These are phyloP conservation scores for Melaleuca quinquenervia DNA, from an alignment of 345 rosid genomes.

Conservation along the genomic window DNA sequence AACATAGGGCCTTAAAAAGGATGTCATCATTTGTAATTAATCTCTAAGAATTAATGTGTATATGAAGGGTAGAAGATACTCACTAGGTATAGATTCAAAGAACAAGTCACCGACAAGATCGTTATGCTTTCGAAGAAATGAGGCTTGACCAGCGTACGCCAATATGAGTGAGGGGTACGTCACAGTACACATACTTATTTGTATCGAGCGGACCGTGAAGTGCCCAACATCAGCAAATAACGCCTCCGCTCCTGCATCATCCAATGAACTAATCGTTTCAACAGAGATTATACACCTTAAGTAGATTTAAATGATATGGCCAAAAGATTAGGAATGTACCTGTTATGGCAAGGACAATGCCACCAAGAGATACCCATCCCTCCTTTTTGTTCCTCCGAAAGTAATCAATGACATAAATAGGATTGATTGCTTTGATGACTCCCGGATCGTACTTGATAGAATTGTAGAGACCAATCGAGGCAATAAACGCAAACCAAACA, in stretches of 20 bases:
- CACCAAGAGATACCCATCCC: constrained; percentile 52
- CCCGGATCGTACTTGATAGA: constrained; percentile 18
- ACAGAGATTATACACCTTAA: background rate
- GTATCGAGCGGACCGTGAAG: constrained; percentile 33
- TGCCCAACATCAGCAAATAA: constrained; percentile 57
- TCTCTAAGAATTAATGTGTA: background rate
- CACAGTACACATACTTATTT: constrained; percentile 23
- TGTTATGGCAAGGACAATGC: constrained; percentile 24
- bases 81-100: constrained; percentile 16
- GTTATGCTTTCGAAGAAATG: constrained; percentile 10
- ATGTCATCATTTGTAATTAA: background rate
- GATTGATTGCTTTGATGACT: constrained; percentile 32
- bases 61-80: background rate
- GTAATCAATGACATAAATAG: constrained; percentile 23
- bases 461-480: constrained; percentile 12
- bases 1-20: background rate
- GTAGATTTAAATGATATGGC: background rate
- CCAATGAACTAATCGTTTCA: background rate
- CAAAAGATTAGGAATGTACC: background rate
- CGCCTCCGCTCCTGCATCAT: constrained; percentile 32
- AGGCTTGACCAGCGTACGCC: constrained; percentile 27
- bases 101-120: constrained; percentile 4
- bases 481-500: constrained; percentile 3
- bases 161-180: constrained; percentile 28
- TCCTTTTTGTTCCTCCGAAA: constrained; percentile 28